A percentile compares a stretch with the other conserved stretches of the same genome.
These are phyloP conservation scores for Neofusicoccum sp. DNA, from an alignment of 2,329 filamentous ascomycete species.

Conservation along the genomic window DNA sequence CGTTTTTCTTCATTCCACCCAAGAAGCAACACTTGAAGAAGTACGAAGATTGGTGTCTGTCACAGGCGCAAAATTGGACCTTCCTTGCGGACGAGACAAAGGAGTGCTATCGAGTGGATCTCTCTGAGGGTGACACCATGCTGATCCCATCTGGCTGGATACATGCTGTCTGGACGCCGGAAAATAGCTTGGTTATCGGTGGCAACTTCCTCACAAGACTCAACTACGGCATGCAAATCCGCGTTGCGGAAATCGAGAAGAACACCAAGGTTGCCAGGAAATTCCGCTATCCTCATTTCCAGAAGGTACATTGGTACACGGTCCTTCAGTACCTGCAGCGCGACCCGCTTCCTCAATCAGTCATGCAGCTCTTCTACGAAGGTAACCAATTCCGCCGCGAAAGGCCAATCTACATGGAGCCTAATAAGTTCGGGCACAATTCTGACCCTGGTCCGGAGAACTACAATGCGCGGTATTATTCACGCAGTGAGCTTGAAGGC, in stretches of 20 bases:
- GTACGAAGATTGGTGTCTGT: conserved; percentile 72
- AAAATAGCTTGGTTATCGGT: conserved; percentile 70
- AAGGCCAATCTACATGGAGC: conserved; percentile 61
- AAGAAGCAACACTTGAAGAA: conserved; percentile 70
- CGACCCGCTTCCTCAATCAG: conserved; percentile 62
- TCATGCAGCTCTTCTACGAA: conserved; percentile 58
- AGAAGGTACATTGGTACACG: conserved; percentile 70
- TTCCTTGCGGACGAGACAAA: conserved; percentile 67
- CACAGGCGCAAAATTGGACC: conserved; percentile 66
- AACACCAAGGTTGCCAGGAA: conserved; percentile 66
- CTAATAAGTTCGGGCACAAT: conserved; percentile 55
- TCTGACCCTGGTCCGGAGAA: conserved; percentile 56
- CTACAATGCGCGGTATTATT: conserved; percentile 64
- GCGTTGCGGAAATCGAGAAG: conserved; percentile 67
- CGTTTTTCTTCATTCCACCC: conserved; percentile 72
- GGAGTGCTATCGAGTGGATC: conserved; percentile 68
- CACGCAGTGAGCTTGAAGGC: conserved; percentile 64
- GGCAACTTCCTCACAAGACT: conserved; percentile 69
- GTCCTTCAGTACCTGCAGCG: conserved; percentile 65
- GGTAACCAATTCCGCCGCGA: conserved; percentile 60
- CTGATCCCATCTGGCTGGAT: conserved; percentile 73
- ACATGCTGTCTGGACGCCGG: conserved; percentile 71
- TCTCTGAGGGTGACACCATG: conserved; percentile 69
- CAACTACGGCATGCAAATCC: conserved; percentile 68
- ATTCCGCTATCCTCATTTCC: conserved; percentile 69